These are phyloP conservation scores for Proliferodiscus dingleyae DNA, from an alignment of 2,329 filamentous ascomycete species.

Conservation along the genomic window DNA sequence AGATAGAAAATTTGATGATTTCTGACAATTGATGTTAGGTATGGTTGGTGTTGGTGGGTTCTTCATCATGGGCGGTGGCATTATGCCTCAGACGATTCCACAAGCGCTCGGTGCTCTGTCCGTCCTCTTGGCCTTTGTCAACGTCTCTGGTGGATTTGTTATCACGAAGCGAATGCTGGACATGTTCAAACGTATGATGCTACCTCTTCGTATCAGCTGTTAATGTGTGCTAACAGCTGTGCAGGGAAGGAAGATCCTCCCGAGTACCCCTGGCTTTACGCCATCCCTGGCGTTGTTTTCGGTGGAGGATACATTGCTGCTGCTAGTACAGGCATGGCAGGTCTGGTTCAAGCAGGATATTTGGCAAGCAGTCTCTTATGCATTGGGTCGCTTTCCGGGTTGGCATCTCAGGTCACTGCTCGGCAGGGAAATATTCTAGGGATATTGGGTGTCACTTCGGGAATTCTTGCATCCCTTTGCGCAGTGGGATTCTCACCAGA, in stretches of 20 bases:
- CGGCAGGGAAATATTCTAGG: conserved; percentile 81
- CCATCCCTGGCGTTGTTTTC: conserved; percentile 70
- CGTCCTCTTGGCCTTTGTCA: conserved; percentile 81
- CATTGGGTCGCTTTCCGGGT: conserved; percentile 75
- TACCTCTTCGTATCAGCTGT: conserved; percentile 1
- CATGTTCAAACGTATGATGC: conserved; percentile 69
- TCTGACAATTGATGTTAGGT: conserved; percentile 35
- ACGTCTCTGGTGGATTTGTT: conserved; percentile 83
- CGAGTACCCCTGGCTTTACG: conserved; percentile 86
- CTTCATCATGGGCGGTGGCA: conserved; percentile 83
- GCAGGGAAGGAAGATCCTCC: conserved; percentile 73
- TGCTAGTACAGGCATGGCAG: conserved; percentile 74
- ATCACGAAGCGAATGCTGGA: conserved; percentile 92
- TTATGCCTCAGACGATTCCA: conserved; percentile 70
- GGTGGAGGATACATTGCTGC: conserved; percentile 77
- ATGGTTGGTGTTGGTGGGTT: conserved; percentile 87
- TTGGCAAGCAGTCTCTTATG: conserved; percentile 80
- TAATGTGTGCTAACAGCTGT: conserved; percentile 3
- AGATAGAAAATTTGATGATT: conserved; percentile 7
- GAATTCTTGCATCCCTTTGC: conserved; percentile 75
- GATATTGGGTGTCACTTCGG: conserved; percentile 77
- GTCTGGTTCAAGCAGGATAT: conserved; percentile 82
- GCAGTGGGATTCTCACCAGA: conserved; percentile 78
- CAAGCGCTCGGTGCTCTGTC: conserved; percentile 74
- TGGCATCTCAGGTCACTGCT: conserved; percentile 78